Percentiles rank a stretch among this genome's conserved stretches.
These are phyloP conservation scores for Ophiostoma fasciatum DNA, from an alignment of 2,329 filamentous ascomycete genomes.

Conservation along the genomic window DNA sequence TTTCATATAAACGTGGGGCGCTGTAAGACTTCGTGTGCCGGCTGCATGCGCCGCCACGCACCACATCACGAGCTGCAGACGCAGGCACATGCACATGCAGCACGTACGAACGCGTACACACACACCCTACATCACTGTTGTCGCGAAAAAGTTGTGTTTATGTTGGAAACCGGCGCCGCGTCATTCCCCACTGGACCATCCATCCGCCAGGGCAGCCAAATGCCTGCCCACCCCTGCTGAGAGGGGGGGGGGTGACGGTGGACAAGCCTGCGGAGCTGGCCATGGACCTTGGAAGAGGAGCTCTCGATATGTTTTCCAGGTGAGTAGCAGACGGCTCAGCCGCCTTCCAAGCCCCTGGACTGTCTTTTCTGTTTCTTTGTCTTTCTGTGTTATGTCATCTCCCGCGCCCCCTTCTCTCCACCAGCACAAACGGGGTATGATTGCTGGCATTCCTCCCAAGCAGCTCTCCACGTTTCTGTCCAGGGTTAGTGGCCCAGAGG, in stretches of 20 bases:
- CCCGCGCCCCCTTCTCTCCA: too few relatives aligned
- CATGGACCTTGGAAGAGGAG: slow-evolving; percentile 3
- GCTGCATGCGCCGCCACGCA: too few relatives aligned
- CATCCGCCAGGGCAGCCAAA: not conserved
- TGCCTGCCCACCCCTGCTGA: slow-evolving; percentile 7
- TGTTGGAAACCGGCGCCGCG: not conserved
- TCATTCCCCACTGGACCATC: slow-evolving; percentile 6
- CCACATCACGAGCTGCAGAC: too few relatives aligned
- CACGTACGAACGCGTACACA: too few relatives aligned
- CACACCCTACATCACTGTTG: too few relatives aligned
- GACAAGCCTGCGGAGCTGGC: slow-evolving; percentile 5
- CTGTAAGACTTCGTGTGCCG: too few relatives aligned
- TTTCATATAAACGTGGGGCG: too few relatives aligned
- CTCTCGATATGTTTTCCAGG: slow-evolving; percentile 2
- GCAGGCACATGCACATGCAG: too few relatives aligned
- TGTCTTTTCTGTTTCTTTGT: not conserved
- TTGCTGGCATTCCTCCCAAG: too few relatives aligned
- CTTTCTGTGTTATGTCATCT: not conserved
- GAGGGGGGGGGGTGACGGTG: slow-evolving; percentile 5
- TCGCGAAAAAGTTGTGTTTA: not conserved
- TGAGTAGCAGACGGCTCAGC: too few relatives aligned
- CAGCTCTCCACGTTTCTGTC: not conserved
- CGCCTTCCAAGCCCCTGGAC: too few relatives aligned
- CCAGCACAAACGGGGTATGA: too few relatives aligned
- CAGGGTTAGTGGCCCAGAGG: not conserved